phyloP scores from a whole-genome alignment of 176 grass and related monocot genomes.

The Microstegium vimineum region DNA sequence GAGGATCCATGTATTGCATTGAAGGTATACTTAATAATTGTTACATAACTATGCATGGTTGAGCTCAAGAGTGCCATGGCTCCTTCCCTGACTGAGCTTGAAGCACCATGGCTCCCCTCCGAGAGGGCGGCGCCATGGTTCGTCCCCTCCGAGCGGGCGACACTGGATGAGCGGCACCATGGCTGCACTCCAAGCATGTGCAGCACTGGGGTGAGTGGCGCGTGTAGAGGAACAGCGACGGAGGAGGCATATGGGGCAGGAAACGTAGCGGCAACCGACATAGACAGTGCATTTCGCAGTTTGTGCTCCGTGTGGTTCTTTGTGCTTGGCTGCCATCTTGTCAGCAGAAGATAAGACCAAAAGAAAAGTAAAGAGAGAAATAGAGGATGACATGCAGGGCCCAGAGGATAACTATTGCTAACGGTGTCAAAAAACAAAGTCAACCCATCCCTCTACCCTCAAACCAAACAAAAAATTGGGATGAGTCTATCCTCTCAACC shows the following conservation, averaged over 20 bases:
- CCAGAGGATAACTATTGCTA: background rate
- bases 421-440: too few relatives aligned
- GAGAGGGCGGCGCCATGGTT: background rate
- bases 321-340: background rate
- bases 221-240: background rate
- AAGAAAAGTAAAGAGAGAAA: background rate
- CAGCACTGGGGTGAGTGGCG: background rate
- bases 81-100: background rate
- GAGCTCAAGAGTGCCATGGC: background rate
- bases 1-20: background rate
- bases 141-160: too few relatives aligned
- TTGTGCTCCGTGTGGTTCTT: background rate
- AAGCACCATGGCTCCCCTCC: background rate
- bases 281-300: background rate
- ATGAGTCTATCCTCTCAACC: background rate
- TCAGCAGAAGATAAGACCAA: background rate
- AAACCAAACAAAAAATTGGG: background rate
- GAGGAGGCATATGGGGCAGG: background rate
- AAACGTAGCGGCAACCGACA: background rate
- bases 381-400: background rate
- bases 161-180: background rate
- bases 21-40: background rate
- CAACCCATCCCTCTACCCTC: too few relatives aligned
- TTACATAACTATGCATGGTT: background rate
- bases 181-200: background rate